phyloP scores from a whole-genome alignment of 2,329 filamentous ascomycete genomes.

The Fusarium buxicola region DNA sequence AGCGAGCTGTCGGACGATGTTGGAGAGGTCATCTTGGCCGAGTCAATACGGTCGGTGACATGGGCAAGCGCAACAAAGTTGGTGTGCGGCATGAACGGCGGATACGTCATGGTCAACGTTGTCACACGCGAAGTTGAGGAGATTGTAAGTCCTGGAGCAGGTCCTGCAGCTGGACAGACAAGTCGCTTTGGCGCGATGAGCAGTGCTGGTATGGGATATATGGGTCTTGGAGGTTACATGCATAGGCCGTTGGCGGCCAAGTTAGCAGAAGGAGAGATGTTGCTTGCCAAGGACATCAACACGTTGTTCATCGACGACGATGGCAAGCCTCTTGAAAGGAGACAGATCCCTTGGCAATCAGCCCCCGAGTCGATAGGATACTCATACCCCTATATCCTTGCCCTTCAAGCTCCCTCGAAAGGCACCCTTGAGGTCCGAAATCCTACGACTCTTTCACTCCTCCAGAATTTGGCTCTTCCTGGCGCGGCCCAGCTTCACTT shows the following conservation, averaged over 20 bases:
- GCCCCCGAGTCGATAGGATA: slow-evolving; percentile 94
- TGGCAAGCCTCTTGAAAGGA: slow-evolving; percentile 83
- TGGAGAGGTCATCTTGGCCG: slow-evolving; percentile 81
- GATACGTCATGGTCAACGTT: slow-evolving; percentile 90
- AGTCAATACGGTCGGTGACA: slow-evolving; percentile 87
- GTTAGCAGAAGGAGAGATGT: slow-evolving; percentile 83
- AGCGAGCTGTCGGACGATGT: slow-evolving; percentile 84
- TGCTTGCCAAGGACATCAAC: slow-evolving; percentile 98
- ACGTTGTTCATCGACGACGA: slow-evolving; percentile 89
- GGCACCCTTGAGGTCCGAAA: slow-evolving; percentile 91
- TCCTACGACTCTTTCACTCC: slow-evolving; percentile 87
- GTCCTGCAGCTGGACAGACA: slow-evolving; percentile 71
- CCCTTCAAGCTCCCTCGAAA: slow-evolving; percentile 84
- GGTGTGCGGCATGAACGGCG: slow-evolving; percentile 89
- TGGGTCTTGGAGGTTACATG: slow-evolving; percentile 91
- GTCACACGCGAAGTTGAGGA: slow-evolving; percentile 79
- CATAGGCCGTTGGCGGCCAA: slow-evolving; percentile 90
- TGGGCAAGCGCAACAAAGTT: slow-evolving; percentile 91
- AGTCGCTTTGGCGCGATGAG: slow-evolving; percentile 86
- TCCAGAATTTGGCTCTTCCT: slow-evolving; percentile 86
- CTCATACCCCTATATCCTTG: slow-evolving; percentile 94
- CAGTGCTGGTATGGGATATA: slow-evolving; percentile 93
- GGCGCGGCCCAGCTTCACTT: slow-evolving; percentile 89
- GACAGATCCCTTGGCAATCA: slow-evolving; percentile 90
- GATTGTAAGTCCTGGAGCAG: slow-evolving; percentile 80